phyloP scores from a whole-genome alignment of 2,329 filamentous ascomycete species.

The Davidsoniella eucalypti region DNA sequence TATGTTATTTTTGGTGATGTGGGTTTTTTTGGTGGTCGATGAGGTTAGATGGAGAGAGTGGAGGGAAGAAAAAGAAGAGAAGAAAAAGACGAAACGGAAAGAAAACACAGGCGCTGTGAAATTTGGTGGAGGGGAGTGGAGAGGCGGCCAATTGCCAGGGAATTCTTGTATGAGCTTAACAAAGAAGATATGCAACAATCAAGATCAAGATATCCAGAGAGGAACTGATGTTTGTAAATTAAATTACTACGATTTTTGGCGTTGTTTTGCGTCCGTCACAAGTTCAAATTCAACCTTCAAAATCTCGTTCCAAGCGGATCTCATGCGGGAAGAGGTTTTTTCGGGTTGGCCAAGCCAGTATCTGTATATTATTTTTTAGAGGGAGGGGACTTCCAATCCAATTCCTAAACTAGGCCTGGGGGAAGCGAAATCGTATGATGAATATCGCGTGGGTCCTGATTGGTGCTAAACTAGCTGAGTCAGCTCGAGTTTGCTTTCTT shows the following conservation, averaged over 20 bases:
- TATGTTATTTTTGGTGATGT: constrained; percentile 1
- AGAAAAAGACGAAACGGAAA: background rate
- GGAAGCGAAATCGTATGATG: constrained; percentile 11
- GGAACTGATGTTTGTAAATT: background rate
- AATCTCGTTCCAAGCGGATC: constrained; percentile 1
- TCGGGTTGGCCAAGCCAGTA: background rate
- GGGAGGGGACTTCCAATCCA: background rate
- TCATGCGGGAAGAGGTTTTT: constrained; percentile 7
- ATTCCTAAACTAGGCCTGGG: too few relatives aligned
- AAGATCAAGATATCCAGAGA: background rate
- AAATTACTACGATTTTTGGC: background rate
- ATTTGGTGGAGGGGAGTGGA: constrained; percentile 7
- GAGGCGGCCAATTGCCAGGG: constrained; percentile 7
- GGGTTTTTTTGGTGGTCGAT: constrained; percentile 4
- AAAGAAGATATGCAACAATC: background rate
- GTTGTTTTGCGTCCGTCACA: constrained; percentile 1
- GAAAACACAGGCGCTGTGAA: background rate
- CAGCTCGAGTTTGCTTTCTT: background rate
- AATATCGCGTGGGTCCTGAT: constrained; percentile 10
- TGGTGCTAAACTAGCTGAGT: constrained; percentile 7
- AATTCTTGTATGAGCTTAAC: background rate
- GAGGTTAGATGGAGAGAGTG: constrained; percentile 1
- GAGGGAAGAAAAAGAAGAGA: constrained; percentile 3
- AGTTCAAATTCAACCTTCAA: background rate
- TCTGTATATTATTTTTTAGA: background rate